phyloP scores from a whole-genome alignment of 257 asterid species.

The Perilla frutescens region DNA sequence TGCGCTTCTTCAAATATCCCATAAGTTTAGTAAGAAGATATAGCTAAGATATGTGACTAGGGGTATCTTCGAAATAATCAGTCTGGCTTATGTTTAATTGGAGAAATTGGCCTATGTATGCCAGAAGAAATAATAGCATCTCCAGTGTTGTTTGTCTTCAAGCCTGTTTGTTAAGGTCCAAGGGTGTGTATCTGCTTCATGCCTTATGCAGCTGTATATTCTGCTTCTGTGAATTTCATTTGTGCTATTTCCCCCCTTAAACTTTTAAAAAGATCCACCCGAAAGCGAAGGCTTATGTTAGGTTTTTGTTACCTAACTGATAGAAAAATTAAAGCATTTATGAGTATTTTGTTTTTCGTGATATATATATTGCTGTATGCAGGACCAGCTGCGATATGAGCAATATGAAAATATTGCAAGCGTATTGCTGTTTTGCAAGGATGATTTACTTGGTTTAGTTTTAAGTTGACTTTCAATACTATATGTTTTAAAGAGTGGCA shows the following conservation, averaged over 20 bases:
- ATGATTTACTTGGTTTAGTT: conserved; percentile 22
- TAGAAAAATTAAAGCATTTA: conserved; percentile 16
- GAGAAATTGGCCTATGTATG: conserved; percentile 5
- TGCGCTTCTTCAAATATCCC: no score
- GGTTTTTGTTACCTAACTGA: conserved; percentile 9
- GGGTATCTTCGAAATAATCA: neutral
- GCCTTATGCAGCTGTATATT: conserved; percentile 9
- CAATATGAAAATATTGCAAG: neutral
- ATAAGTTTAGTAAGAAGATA: neutral
- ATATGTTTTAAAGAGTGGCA: conserved; percentile 17
- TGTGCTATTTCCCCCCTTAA: neutral
- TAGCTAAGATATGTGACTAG: neutral
- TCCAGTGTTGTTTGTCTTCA: neutral
- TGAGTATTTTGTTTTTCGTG: neutral
- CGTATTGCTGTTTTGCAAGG: conserved; percentile 8
- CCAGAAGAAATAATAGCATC: conserved; percentile 1
- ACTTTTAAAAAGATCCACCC: conserved; percentile 7
- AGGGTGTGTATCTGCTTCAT: conserved; percentile 15
- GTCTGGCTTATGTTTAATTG: conserved; percentile 3
- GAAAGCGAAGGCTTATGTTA: conserved; percentile 22
- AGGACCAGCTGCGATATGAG: conserved; percentile 12
- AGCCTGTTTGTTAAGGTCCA: neutral
- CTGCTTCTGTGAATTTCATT: conserved; percentile 11
- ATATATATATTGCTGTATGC: conserved; percentile 13
- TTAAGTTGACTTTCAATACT: conserved; percentile 8